Conservation (phyloP, 1,284 basidiomycete species). For the Pseudozyma flocculosa region DNA sequence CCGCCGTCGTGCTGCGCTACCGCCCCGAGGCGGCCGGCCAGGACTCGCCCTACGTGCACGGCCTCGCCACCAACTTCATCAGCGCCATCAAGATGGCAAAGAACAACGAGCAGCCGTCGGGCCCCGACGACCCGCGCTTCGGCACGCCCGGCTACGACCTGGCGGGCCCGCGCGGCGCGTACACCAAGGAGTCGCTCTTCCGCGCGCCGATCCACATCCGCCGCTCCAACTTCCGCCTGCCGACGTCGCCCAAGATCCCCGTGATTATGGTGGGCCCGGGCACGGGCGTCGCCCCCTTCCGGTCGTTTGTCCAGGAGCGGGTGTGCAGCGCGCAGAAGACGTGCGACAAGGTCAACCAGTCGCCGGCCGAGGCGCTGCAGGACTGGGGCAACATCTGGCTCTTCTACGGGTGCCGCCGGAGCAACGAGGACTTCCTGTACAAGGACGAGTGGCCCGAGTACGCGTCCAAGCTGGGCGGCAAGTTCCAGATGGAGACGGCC, state of each 20-base stretch:
- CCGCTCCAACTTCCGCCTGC: constrained; percentile 91
- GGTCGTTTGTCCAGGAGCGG: constrained; percentile 95
- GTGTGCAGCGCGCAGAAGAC: constrained; percentile 90
- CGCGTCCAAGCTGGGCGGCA: constrained; percentile 78
- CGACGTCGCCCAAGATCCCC: constrained; percentile 94
- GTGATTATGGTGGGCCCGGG: constrained; percentile 99
- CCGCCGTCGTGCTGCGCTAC: constrained; percentile 72
- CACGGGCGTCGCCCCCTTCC: constrained; percentile 96
- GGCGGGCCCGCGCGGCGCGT: constrained; percentile 82
- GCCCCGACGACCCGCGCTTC: constrained; percentile 52
- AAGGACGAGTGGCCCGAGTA: constrained; percentile 92
- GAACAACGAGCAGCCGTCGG: constrained; percentile 59
- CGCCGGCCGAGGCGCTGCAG: constrained; percentile 80
- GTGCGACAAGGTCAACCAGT: constrained; percentile 79
- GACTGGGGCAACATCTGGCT: constrained; percentile 94
- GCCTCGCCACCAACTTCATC: constrained; percentile 55
- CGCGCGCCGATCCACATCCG: constrained; percentile 92
- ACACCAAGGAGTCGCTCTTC: constrained; percentile 68
- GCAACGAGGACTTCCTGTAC: constrained; percentile 88
- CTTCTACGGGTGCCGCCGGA: constrained; percentile 91
- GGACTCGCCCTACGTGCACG: constrained; percentile 40
- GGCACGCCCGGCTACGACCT: constrained; percentile 75
- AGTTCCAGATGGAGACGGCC: constrained; percentile 82
- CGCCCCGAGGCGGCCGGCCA: constrained; percentile 18
- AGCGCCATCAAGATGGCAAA: constrained; percentile 67